Evolutionary conservation across 495 filamentous ascomycete genomes (phyloP), one percentile per base, ranked within the genome.

Genomic region (Schizothecium vesticola): DNA sequence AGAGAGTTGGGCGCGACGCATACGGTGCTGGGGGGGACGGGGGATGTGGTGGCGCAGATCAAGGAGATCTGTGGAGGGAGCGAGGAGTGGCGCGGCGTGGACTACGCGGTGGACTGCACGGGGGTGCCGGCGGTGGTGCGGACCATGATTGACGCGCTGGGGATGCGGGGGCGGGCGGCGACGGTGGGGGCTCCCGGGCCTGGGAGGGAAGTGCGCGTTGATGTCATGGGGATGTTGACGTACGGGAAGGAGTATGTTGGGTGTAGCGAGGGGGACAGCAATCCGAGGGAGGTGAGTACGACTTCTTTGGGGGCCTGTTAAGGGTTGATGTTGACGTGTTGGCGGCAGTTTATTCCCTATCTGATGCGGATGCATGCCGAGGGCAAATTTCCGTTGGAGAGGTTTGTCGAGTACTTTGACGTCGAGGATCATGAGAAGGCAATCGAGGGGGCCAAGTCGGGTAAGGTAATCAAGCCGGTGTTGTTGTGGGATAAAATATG

Each of bases 1-100:
- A 75, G 76, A 56, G 75, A 79, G 28, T 86, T 86, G 70, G 86
- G 86, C 1, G 88, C 87, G 2, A 87, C 89, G 31, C 75, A 77
- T 11, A 67, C 63, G 0, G 73, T 85, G 25, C 74, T 77, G 0
- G 77, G 72, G 3, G 29, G n/a, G 1, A 29, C 65, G 0, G 4
- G 36, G 2, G 72, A 77, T 36, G 73, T 84, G 3, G 73, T 70
- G 3, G 69, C 67, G 56, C 61, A 72, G 22, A 69, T 83, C 1
- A 59, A 68, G 1, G 66, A 55, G 21, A 65, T 78, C 13, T 78
- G 76, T 60, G 43, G 43, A 2, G 43, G 43, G 16, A 51, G 70
- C 75, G 10, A 33, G 65, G 0, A 70, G 67, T 10, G 82, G 82
- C 43, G 43, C 19, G 43, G 43, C 0, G 76, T 51, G 68, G 80